Conservation (phyloP, 2,329 filamentous ascomycete genomes). For the Penicillium sp. region DNA sequence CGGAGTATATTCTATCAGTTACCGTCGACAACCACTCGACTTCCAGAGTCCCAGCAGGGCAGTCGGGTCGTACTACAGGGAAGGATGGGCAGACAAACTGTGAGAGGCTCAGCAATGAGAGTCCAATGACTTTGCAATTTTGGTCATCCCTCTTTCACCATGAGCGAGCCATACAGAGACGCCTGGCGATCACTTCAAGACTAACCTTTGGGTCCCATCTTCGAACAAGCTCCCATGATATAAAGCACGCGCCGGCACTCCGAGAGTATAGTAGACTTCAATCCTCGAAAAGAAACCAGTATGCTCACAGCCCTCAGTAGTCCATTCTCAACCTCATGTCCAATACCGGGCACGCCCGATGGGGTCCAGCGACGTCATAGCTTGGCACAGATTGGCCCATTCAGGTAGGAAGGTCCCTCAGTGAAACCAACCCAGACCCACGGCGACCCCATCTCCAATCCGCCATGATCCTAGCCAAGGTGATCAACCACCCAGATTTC, state of each 20-base stretch:
- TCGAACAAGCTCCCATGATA: too few relatives aligned
- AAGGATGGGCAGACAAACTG: too few relatives aligned
- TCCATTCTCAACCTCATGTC: not conserved
- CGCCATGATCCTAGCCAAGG: slow-evolving; percentile 18
- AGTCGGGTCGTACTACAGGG: too few relatives aligned
- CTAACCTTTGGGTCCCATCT: too few relatives aligned
- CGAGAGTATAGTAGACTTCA: too few relatives aligned
- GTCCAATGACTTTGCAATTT: not conserved
- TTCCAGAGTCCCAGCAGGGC: too few relatives aligned
- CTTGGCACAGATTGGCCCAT: slow-evolving; percentile 15
- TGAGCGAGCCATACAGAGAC: not conserved
- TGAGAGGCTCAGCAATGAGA: not conserved
- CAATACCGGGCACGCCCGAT: slow-evolving; percentile 4
- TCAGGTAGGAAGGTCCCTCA: not conserved
- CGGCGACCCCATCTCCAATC: not conserved
- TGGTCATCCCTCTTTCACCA: not conserved
- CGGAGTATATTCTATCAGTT: not conserved
- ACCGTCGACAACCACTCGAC: too few relatives aligned
- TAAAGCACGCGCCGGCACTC: too few relatives aligned
- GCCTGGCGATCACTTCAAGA: not conserved
- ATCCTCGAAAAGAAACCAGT: not conserved
- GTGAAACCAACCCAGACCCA: slow-evolving; percentile 3
- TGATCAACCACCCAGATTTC: not conserved
- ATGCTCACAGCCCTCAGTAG: not conserved
- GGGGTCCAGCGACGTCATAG: slow-evolving; percentile 27